Base-by-base conservation (phyloP, 495 filamentous ascomycete species). In the Annulohypoxylon nitens region DNA sequence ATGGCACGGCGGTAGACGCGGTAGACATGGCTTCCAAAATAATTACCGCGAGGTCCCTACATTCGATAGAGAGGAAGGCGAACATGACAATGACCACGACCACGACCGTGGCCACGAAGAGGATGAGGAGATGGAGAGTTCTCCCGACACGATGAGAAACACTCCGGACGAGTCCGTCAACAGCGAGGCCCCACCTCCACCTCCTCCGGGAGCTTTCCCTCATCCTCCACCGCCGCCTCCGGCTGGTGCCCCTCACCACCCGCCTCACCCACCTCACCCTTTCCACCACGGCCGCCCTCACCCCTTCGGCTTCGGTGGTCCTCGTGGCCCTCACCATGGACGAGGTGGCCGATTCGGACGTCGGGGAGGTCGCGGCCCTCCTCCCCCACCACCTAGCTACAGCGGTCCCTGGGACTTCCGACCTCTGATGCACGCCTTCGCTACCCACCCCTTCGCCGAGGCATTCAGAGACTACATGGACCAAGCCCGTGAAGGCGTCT, bases 381-480 rank as follows among this genome's bases (percentile, higher is more conserved):
- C 47, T 51, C 71, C 37, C 26, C 25, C 50, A 25, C 57, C 69
- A 34, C 70, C 78, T 14, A 3, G 30, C 47, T 74, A 69, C 11
- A 70, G 55, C 10, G 70, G 67, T 6, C 72, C 75, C 23, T 83
- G 83, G 73, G 81, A 86, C 71, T 78, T 87, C 73, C 78, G 66
- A 36, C 76, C 64, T 47, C 81, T 81, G 74, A 79, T 83, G 71
- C 75, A 75, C 59, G 76, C 78, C 37, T 74, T 83, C 23, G 79
- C 76, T 45, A 65, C 78, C 41, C 81, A 84, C 43, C 83, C 84
- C 30, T 81, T 82, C 58, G 82, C 81, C 6, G 82, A 83, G 50
- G 74, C 78, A 2, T 67, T 84, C 51, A 80, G 81, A 67, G 70
- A 81, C 23, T 81, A 81, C 64, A 70, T 76, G 65, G 78, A 82